Evolutionary conservation across 768 basidiomycete species (phyloP).

Genomic region (Mycena metata): DNA sequence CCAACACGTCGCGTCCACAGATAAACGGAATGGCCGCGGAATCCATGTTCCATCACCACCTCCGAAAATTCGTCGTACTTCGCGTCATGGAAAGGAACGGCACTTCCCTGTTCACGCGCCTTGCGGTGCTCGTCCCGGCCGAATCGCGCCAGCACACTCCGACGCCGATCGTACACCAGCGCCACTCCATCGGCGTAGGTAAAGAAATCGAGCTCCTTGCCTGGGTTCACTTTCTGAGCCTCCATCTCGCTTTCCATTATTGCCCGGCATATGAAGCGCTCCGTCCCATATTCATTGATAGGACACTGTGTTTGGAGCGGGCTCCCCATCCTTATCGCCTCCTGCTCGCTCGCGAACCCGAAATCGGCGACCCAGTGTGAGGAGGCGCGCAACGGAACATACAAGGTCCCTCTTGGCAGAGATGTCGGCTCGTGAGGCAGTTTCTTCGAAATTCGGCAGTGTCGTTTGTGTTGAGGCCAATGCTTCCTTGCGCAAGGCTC

Average conservation of each 20-base stretch:
- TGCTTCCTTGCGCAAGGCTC: conserved; percentile 27
- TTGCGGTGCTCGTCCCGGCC: conserved; percentile 26
- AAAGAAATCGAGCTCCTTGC: conserved; percentile 7
- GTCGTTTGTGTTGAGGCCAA: conserved; percentile 33
- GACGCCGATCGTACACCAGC: conserved; percentile 32
- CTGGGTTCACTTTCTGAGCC: conserved; percentile 18
- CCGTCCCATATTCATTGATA: conserved; percentile 38
- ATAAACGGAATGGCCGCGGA: conserved; percentile 28
- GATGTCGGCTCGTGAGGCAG: conserved; percentile 22
- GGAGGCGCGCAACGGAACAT: conserved; percentile 36
- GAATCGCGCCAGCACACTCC: conserved; percentile 28
- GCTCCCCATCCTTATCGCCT: conserved; percentile 34
- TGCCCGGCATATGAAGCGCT: conserved; percentile 37
- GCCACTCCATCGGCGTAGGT: conserved; percentile 15
- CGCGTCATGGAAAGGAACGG: conserved; percentile 36
- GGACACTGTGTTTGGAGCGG: conserved; percentile 24
- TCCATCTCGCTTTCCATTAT: conserved; percentile 6
- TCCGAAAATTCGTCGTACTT: conserved; percentile 28
- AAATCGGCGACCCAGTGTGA: conserved; percentile 34
- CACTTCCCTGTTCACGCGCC: conserved; percentile 3
- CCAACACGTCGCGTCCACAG: conserved; percentile 35
- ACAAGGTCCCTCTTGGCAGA: conserved; percentile 33
- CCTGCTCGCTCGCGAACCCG: conserved; percentile 39
- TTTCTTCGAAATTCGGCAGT: conserved; percentile 36
- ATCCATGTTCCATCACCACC: conserved; percentile 20